A percentile compares a stretch with the other conserved stretches of the same genome.
Evolutionary conservation across 176 grass and related monocot genomes (phyloP).

Genomic region (Triticum monococcum): DNA sequence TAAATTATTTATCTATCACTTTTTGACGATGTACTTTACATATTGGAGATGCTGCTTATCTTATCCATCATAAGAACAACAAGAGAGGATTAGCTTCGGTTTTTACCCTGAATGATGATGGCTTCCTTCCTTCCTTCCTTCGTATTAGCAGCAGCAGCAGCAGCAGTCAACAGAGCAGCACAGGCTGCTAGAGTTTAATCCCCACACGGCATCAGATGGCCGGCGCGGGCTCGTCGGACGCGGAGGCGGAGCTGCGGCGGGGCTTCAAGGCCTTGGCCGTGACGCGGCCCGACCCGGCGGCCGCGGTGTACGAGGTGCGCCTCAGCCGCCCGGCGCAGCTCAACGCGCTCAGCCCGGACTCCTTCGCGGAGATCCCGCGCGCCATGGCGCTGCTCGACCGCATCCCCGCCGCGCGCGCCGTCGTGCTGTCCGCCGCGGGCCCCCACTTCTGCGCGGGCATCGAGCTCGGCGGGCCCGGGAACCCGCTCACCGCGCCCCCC

Average conservation of each 20-base stretch:
- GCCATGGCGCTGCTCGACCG: constrained; percentile 74
- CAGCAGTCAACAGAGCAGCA: neutral
- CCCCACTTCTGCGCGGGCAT: constrained; percentile 84
- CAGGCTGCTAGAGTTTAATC: neutral
- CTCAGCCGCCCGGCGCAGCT: constrained; percentile 70
- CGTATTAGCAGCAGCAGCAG: neutral
- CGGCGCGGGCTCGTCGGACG: constrained; percentile 25
- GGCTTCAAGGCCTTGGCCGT: constrained; percentile 66
- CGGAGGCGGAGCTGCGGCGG: constrained; percentile 49
- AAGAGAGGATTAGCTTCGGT: no score
- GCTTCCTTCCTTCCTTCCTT: neutral
- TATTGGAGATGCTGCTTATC: neutral
- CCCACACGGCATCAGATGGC: constrained; percentile 36
- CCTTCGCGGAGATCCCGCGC: constrained; percentile 79
- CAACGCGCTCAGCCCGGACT: constrained; percentile 68
- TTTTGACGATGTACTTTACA: no score
- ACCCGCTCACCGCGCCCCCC: constrained; percentile 22
- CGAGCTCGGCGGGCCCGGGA: constrained; percentile 51
- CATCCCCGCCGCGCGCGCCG: constrained; percentile 56
- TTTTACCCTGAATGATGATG: no score
- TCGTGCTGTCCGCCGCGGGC: constrained; percentile 59
- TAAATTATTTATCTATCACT: no score
- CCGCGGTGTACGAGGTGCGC: constrained; percentile 57
- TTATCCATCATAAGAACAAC: neutral
- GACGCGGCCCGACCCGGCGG: constrained; percentile 43